phyloP scores from a whole-genome alignment of 2,329 filamentous ascomycete genomes.

The Fusarium sp. region DNA sequence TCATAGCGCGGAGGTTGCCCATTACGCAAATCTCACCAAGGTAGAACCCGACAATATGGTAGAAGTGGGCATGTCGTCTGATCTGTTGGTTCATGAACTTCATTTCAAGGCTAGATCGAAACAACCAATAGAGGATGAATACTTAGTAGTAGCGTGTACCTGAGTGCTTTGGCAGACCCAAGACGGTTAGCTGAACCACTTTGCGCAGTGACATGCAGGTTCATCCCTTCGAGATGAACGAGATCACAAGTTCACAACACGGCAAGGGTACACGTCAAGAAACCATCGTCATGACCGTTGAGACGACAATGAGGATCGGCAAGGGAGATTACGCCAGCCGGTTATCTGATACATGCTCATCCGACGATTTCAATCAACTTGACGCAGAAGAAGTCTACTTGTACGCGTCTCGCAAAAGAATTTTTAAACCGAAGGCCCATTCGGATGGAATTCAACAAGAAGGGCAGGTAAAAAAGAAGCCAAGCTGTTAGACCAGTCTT shows the following conservation, averaged over 20 bases:
- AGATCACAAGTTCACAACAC: no score
- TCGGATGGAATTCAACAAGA: constrained; percentile 20
- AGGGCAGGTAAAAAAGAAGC: constrained; percentile 26
- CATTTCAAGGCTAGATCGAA: not conserved
- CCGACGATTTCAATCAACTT: constrained; percentile 13
- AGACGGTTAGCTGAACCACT: not conserved
- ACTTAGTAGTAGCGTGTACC: constrained; percentile 12
- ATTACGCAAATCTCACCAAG: not conserved
- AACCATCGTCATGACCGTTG: constrained; percentile 19
- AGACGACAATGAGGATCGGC: constrained; percentile 39
- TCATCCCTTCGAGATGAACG: constrained; percentile 8
- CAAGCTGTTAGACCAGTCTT: constrained; percentile 5
- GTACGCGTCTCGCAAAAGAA: not conserved
- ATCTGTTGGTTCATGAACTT: not conserved
- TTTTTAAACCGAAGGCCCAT: not conserved
- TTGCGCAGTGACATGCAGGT: not conserved
- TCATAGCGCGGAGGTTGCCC: not conserved
- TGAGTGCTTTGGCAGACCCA: not conserved
- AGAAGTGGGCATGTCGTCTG: constrained; percentile 7
- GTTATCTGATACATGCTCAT: constrained; percentile 2
- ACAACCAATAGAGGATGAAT: constrained; percentile 4
- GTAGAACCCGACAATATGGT: constrained; percentile 4
- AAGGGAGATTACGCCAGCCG: not conserved
- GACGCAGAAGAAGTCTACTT: not conserved
- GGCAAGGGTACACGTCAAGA: not conserved